Percentiles rank a stretch among this genome's conserved stretches.
phyloP scores from a whole-genome alignment of 1,139 yeast species.

The Pichia terricola region DNA sequence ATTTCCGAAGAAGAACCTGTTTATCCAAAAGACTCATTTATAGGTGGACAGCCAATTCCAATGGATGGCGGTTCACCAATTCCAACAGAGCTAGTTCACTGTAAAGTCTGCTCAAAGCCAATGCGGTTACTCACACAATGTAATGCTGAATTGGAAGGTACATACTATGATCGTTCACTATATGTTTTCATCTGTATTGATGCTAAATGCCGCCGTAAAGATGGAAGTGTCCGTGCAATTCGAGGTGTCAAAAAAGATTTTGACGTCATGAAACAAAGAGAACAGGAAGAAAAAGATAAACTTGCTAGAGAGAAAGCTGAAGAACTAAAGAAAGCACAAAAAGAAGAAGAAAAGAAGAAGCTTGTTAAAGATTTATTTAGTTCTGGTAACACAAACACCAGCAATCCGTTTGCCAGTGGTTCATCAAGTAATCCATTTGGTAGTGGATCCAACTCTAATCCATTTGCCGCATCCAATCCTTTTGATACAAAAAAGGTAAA shows the following conservation, averaged over 20 bases:
- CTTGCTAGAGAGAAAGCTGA: slow-evolving; percentile 26
- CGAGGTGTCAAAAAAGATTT: slow-evolving; percentile 65
- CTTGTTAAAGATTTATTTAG: slow-evolving; percentile 32
- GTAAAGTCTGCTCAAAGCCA: slow-evolving; percentile 53
- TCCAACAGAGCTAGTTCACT: slow-evolving; percentile 37
- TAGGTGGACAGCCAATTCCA: slow-evolving; percentile 64
- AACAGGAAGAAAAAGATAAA: slow-evolving; percentile 31
- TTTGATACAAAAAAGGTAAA: slow-evolving; percentile 17
- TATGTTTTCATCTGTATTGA: slow-evolving; percentile 72
- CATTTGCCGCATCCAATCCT: slow-evolving; percentile 20
- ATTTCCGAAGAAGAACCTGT: slow-evolving; percentile 39
- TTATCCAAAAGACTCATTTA: slow-evolving; percentile 60
- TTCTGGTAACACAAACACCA: neutral
- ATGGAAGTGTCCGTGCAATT: slow-evolving; percentile 63
- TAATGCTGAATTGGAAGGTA: slow-evolving; percentile 62
- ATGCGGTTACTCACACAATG: slow-evolving; percentile 72
- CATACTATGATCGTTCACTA: slow-evolving; percentile 70
- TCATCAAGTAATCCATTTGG: slow-evolving; percentile 32
- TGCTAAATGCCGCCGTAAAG: slow-evolving; percentile 51
- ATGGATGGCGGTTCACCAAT: slow-evolving; percentile 40
- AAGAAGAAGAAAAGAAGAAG: slow-evolving; percentile 27
- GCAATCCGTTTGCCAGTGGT: slow-evolving; percentile 6
- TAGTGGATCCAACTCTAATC: slow-evolving; percentile 11
- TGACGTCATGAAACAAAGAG: slow-evolving; percentile 32
- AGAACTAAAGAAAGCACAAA: slow-evolving; percentile 29